Base-by-base conservation (phyloP, 768 basidiomycete species). In the Serendipita sp. region DNA sequence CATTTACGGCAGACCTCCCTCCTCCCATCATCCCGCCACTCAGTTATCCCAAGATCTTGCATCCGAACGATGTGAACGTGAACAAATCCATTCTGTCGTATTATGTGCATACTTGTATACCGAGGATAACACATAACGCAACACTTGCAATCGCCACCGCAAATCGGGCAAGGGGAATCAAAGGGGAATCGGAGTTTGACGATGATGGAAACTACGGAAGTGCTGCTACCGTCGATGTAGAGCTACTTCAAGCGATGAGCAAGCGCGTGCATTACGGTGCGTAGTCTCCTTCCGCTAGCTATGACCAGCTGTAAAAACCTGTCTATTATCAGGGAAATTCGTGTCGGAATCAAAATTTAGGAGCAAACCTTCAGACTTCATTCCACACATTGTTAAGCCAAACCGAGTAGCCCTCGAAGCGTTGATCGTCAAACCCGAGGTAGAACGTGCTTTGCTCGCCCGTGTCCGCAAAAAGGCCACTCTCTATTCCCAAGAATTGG, bases 121-220 rank as follows among this genome's bases (percentile, higher is more conserved):
- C 96, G 1, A 84, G 86, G 65, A 94, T 99, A 70, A 89, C 93
- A 13, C 78, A 80, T 15, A 80, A 78, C 13, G 85, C 88, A 7
- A 89, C 89, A 0, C 73, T 85, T 38, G 70, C 77, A n/a, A 77
- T 91, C 35, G 81, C 87, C 32, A 78, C 82, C 5, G 75, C 76
- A 51, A 89, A 87, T 69, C 84, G 85, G 34, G 81, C 83, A 0
- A 78, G 79, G 54, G 88, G 88, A 10, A 83, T 89, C 69, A 73
- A 73, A 15, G 85, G 84, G 1, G 82, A 83, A 67, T 83, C 79
- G 23, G 87, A 89, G 72, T 83, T 78, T 71, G 85, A 92, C 68
- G 93, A 97, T 73, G 96, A 99, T 70, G 94, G 93, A 34, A 99
- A 99, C 74, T 96, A 99, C 72, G 96, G 96, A 16, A 93, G 90